Base-by-base conservation (phyloP, 1,139 yeast genomes). In the Waltiozyma sp. region DNA sequence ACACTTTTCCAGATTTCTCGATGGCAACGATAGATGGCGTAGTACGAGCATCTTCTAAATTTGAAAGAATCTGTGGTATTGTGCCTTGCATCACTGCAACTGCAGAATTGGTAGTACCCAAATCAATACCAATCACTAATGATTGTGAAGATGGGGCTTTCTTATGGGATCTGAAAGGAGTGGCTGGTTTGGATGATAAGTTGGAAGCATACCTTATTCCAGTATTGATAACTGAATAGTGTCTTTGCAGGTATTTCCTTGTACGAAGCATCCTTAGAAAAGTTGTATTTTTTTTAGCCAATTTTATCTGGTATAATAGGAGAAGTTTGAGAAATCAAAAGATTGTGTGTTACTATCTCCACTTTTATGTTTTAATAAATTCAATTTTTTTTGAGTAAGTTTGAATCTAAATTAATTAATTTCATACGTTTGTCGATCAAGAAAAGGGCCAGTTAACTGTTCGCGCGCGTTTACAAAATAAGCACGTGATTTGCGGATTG, bases 81-180 rank as follows among this genome's bases (percentile, higher is more conserved):
- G 87, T 85, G 65, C 98, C 98, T 69, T 87, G 95, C 95, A 91
- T 89, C 54, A 91, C 72, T 49, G 98, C 98, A 53, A 91, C 98
- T 48, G 98, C 97, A 46, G 98, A 91, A 79, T 91, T 91, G 69
- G 97, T 91, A 68, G 97, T 91, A 73, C 98, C 98, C 66, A 91
- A 77, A 73, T 91, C 98, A 64, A 91, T 89, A 75, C 98, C 98
- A 62, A 91, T 89, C 48, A 91, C 97, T 5, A 43, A 40, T 35
- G 43, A 19, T 13, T 14, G 28, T 3, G 40, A 16, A 26, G 37
- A 35, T 35, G 21, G 19, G n/a, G 37, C 11, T n/a, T 31, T 31
- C 34, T 31, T 31, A 14, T 31, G 16, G 11, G 34, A n/a, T 31
- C 34, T 31, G 34, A 31, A 31, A 4, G 34, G 34, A n/a, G 34